Evolutionary conservation across 495 filamentous ascomycete species (phyloP).

Genomic region (Hypoxylon perforatum): DNA sequence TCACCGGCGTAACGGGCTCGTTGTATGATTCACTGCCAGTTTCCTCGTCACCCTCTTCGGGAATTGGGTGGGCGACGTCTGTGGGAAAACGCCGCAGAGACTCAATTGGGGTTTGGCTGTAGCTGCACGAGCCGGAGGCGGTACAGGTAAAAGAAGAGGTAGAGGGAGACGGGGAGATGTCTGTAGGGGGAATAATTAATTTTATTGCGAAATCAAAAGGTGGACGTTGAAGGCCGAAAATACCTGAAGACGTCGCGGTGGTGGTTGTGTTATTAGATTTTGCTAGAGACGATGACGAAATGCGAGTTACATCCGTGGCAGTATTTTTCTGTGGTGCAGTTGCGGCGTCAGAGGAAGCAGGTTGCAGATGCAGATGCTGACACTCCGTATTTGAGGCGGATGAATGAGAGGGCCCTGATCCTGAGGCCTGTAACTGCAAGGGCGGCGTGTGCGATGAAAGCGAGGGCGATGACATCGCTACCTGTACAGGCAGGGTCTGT

Average conservation of each 20-base stretch:
- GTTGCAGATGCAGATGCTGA: conserved; percentile 13
- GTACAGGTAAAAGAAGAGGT: conserved; percentile 18
- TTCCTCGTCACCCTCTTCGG: conserved; percentile 61
- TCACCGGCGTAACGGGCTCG: conserved; percentile 61
- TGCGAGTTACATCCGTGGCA: conserved; percentile 18
- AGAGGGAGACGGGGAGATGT: conserved; percentile 38
- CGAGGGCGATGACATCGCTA: conserved; percentile 42
- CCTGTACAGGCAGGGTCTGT: conserved; percentile 33
- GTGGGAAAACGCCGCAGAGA: conserved; percentile 53
- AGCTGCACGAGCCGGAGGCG: conserved; percentile 19
- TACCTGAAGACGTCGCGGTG: conserved; percentile 37
- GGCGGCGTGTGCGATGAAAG: conserved; percentile 14
- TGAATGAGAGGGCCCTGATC: conserved; percentile 21
- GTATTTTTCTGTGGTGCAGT: background rate
- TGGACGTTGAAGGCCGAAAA: conserved; percentile 36
- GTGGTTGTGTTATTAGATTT: conserved; percentile 10
- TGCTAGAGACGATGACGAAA: conserved; percentile 20
- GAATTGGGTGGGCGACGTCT: conserved; percentile 55
- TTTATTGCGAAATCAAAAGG: conserved; percentile 27
- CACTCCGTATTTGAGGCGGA: conserved; percentile 13
- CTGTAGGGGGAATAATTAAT: conserved; percentile 42
- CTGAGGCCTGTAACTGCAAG: conserved; percentile 14
- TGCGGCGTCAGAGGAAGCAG: conserved; percentile 11
- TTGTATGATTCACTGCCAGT: conserved; percentile 59
- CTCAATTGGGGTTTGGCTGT: conserved; percentile 39